A percentile compares a stretch with the other conserved stretches of the same genome.
These are phyloP conservation scores for Passalora sequoiae DNA, from an alignment of 2,329 filamentous ascomycete genomes.

Conservation along the genomic window DNA sequence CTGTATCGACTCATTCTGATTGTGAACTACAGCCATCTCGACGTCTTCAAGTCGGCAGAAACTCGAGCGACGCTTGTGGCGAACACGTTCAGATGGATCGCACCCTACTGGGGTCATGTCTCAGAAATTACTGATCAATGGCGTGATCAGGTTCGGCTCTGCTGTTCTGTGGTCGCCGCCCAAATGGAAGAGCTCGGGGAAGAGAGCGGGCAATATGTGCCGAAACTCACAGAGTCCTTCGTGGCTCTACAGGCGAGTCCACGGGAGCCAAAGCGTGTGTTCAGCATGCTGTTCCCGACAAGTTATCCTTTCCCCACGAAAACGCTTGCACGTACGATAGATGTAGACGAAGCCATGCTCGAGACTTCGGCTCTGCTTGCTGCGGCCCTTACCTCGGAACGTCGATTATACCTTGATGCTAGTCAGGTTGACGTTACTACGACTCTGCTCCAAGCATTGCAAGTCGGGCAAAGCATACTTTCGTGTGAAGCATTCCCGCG, in stretches of 20 bases:
- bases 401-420: slow-evolving; percentile 30
- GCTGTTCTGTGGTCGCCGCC: slow-evolving; percentile 85
- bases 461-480: slow-evolving; percentile 83
- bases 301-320: slow-evolving; percentile 83
- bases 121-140: slow-evolving; percentile 71
- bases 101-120: slow-evolving; percentile 82
- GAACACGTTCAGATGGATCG: slow-evolving; percentile 85
- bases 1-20: slow-evolving; percentile 90
- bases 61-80: slow-evolving; percentile 52
- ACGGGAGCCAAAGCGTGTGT: slow-evolving; percentile 52
- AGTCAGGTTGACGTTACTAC: slow-evolving; percentile 63
- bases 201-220: slow-evolving; percentile 82
- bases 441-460: slow-evolving; percentile 71
- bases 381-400: slow-evolving; percentile 41
- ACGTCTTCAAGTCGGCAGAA: slow-evolving; percentile 73
- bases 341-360: slow-evolving; percentile 70
- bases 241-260: slow-evolving; percentile 65
- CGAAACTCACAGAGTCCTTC: slow-evolving; percentile 87
- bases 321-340: slow-evolving; percentile 49
- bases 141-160: slow-evolving; percentile 86
- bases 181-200: slow-evolving; percentile 72
- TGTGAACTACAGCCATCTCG: slow-evolving; percentile 79
- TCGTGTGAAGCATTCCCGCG: slow-evolving; percentile 83
- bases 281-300: slow-evolving; percentile 86
- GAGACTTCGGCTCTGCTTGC: slow-evolving; percentile 86